phyloP scores from a whole-genome alignment of 306 rosid genomes.

The Medicago ruthenica region DNA sequence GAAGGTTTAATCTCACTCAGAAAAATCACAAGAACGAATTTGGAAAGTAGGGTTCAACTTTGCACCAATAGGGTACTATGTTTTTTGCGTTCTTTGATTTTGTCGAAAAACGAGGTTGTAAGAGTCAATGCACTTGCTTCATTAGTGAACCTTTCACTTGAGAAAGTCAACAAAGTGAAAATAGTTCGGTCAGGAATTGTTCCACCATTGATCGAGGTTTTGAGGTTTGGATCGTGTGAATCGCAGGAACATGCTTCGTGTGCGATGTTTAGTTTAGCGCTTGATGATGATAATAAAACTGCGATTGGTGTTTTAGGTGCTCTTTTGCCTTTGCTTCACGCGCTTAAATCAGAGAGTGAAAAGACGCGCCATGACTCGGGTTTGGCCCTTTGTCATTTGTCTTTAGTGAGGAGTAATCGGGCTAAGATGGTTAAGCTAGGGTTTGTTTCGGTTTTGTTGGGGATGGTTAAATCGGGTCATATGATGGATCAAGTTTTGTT shows the following conservation, averaged over 20 bases:
- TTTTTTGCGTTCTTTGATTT: slow-evolving; percentile 52
- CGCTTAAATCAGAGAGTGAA: slow-evolving; percentile 68
- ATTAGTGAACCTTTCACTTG: slow-evolving; percentile 76
- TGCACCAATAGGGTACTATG: slow-evolving; percentile 62
- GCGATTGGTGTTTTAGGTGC: slow-evolving; percentile 92
- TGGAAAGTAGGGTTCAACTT: slow-evolving; percentile 60
- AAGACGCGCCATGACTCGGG: slow-evolving; percentile 85
- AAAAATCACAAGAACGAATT: slow-evolving; percentile 61
- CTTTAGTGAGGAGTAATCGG: slow-evolving; percentile 79
- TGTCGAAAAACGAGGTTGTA: slow-evolving; percentile 54
- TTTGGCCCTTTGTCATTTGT: slow-evolving; percentile 76
- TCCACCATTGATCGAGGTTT: slow-evolving; percentile 72
- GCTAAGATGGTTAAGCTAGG: slow-evolving; percentile 76
- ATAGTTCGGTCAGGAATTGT: slow-evolving; percentile 91
- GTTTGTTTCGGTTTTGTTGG: slow-evolving; percentile 56
- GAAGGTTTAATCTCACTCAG: slow-evolving; percentile 65
- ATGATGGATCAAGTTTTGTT: slow-evolving; percentile 61
- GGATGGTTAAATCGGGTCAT: slow-evolving; percentile 68
- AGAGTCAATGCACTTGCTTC: slow-evolving; percentile 84
- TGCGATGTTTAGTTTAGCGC: slow-evolving; percentile 82
- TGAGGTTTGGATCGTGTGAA: slow-evolving; percentile 70
- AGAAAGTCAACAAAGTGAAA: slow-evolving; percentile 70
- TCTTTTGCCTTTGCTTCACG: slow-evolving; percentile 66
- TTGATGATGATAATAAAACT: slow-evolving; percentile 74
- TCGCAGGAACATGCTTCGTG: slow-evolving; percentile 88